These are phyloP conservation scores for Lyophyllum atratum DNA, from an alignment of 768 basidiomycete genomes.

Conservation along the genomic window DNA sequence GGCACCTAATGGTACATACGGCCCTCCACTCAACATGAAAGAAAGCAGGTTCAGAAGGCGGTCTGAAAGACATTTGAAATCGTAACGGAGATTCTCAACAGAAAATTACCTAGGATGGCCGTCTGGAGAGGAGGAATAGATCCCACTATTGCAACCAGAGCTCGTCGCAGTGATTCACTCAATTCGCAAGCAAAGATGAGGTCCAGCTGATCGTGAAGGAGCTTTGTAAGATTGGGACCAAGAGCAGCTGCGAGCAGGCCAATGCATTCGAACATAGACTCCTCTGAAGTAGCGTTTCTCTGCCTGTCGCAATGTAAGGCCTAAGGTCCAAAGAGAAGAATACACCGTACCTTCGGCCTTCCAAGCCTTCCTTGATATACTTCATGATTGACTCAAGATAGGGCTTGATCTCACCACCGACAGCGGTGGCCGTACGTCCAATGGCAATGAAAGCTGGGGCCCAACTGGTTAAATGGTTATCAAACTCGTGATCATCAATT, in stretches of 20 bases:
- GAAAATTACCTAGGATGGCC: constrained; percentile 79
- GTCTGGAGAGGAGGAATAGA: constrained; percentile 89
- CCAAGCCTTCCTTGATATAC: constrained; percentile 87
- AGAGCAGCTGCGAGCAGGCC: constrained; percentile 95
- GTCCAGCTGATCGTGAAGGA: constrained; percentile 95
- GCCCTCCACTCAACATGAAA: constrained; percentile 74
- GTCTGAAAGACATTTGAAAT: constrained; percentile 46
- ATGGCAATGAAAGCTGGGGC: constrained; percentile 95
- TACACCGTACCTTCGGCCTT: constrained; percentile 72
- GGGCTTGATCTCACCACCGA: constrained; percentile 93
- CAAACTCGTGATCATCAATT: background rate
- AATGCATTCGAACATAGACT: constrained; percentile 96
- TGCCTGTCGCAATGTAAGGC: constrained; percentile 42
- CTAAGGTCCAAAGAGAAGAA: background rate
- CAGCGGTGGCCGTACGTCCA: constrained; percentile 89
- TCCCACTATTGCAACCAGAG: constrained; percentile 80
- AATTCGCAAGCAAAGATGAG: constrained; percentile 94
- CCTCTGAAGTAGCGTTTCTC: constrained; percentile 92
- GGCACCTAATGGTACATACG: constrained; percentile 87
- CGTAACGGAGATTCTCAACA: background rate
- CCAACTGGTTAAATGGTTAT: constrained; percentile 7
- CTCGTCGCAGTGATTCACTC: constrained; percentile 84
- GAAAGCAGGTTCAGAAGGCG: constrained; percentile 88
- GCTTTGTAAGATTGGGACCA: constrained; percentile 92
- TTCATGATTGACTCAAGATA: constrained; percentile 91